Base-by-base conservation (phyloP, 176 grass and related monocot species). In the Raddia guianensis region DNA sequence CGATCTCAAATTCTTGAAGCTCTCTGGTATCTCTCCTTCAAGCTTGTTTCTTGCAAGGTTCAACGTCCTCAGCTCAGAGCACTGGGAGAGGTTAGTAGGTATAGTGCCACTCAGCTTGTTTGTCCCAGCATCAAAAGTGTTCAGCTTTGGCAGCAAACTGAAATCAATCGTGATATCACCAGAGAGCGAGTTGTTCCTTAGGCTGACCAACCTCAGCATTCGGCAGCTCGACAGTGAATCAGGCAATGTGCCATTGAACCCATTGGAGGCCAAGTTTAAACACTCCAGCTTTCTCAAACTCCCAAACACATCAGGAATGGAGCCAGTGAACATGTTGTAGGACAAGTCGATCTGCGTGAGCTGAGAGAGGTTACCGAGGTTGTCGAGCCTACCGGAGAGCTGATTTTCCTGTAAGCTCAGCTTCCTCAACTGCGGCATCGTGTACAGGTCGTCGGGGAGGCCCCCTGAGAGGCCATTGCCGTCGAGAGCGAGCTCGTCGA, bases 21-120 rank as follows among this genome's bases (percentile, higher is more conserved):
- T 91, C 49, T 44, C 51, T 0, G 96, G 96, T 46, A 98, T 87
- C 86, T 90, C 73, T 2, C 96, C 92, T 11, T 46, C 47, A 42
- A 98, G 84, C 15, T 80, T 86, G 82, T 98, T 98, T 72, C 78
- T 93, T 18, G 92, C 90, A 14, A 98, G 92, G 83, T 95, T 98
- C 49, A 98, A 64, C 2, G 88, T 93, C 73, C 69, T 93, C 77
- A 98, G 33, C 53, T 91, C 84, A 0, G 67, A 32, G 32, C 96
- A 98, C 18, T 1, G 5, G 0, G 90, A 49, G 0, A 98, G 80
- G 40, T 54, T n/a, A 70, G 62, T 13, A 73, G 96, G 92, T 63
- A 98, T 95, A 42, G 9, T 9, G 50, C 92, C 92, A 75, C 9
- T 75, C 44, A 98, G 86, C n/a, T 4, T 74, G 58, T 98, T 98